Conservation (phyloP, 2,329 filamentous ascomycete species). For the Aplosporella prunicola region DNA sequence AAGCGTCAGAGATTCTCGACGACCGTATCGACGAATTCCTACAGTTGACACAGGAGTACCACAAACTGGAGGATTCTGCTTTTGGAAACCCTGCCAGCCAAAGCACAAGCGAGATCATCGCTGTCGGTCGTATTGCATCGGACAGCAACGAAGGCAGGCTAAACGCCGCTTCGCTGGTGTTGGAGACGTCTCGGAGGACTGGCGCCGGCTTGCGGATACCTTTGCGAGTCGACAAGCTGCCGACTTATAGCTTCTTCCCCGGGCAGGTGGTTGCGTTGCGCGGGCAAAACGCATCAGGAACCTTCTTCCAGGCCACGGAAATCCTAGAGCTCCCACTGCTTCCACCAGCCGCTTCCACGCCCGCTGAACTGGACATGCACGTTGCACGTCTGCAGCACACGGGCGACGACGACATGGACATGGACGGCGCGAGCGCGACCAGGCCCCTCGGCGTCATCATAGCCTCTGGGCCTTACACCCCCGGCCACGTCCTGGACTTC, state of each 20-base stretch:
- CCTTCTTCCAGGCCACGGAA: conserved; percentile 71
- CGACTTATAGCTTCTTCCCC: conserved; percentile 76
- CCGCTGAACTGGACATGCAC: conserved; percentile 55
- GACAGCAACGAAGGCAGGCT: conserved; percentile 80
- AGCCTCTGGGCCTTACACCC: conserved; percentile 80
- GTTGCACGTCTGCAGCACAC: conserved; percentile 59
- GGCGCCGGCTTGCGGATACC: conserved; percentile 77
- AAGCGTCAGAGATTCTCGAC: conserved; percentile 86
- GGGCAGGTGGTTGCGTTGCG: conserved; percentile 84
- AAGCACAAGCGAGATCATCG: conserved; percentile 77
- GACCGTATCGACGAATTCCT: conserved; percentile 90
- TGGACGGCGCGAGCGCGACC: conserved; percentile 35
- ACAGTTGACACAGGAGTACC: conserved; percentile 60
- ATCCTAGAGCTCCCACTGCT: conserved; percentile 66
- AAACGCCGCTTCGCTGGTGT: conserved; percentile 72
- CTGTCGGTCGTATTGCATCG: conserved; percentile 83
- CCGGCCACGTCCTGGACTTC: conserved; percentile 85
- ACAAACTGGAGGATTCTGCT: conserved; percentile 65
- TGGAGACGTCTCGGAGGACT: conserved; percentile 77
- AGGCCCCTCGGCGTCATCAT: conserved; percentile 68
- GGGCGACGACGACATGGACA: conserved; percentile 17
- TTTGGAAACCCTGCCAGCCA: conserved; percentile 84
- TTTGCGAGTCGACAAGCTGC: conserved; percentile 61
- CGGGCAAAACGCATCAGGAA: conserved; percentile 79
- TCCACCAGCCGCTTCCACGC: conserved; percentile 61